These are phyloP conservation scores for Oropetium thomaeum DNA, from an alignment of 176 grass and related monocot genomes.

Conservation along the genomic window DNA sequence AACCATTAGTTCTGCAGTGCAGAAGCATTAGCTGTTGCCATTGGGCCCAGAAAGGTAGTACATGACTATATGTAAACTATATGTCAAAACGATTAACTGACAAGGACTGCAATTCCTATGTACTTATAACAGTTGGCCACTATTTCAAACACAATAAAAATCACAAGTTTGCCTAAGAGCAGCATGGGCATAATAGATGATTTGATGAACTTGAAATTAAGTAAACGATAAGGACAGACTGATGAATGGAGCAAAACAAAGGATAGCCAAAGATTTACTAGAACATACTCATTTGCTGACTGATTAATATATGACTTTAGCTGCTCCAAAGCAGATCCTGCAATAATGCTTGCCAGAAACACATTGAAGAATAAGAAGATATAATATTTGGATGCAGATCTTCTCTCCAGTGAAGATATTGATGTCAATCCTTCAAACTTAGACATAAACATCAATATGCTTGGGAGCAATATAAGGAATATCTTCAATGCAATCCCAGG, in stretches of 20 bases:
- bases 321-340: slow-evolving; percentile 87
- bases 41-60: background rate
- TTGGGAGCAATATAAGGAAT: slow-evolving; percentile 93
- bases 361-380: slow-evolving; percentile 92
- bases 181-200: slow-evolving; percentile 11
- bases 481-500: slow-evolving; percentile 98
- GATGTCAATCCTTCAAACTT: slow-evolving; percentile 87
- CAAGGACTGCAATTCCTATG: background rate
- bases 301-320: slow-evolving; percentile 72
- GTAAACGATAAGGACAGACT: background rate
- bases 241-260: background rate
- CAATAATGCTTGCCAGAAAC: slow-evolving; percentile 72
- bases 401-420: slow-evolving; percentile 81
- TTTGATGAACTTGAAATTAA: slow-evolving; percentile 5
- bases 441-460: slow-evolving; percentile 98
- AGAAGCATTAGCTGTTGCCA: background rate
- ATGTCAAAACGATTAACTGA: background rate
- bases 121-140: slow-evolving; percentile 1
- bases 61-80: background rate
- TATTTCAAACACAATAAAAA: background rate
- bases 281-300: slow-evolving; percentile 84
- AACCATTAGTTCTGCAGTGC: no score
- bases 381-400: slow-evolving; percentile 86
- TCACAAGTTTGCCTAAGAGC: slow-evolving; percentile 3
- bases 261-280: slow-evolving; percentile 16